Evolutionary conservation across 352 stramenopile species (phyloP).

Genomic region (Phytophthora pini): DNA sequence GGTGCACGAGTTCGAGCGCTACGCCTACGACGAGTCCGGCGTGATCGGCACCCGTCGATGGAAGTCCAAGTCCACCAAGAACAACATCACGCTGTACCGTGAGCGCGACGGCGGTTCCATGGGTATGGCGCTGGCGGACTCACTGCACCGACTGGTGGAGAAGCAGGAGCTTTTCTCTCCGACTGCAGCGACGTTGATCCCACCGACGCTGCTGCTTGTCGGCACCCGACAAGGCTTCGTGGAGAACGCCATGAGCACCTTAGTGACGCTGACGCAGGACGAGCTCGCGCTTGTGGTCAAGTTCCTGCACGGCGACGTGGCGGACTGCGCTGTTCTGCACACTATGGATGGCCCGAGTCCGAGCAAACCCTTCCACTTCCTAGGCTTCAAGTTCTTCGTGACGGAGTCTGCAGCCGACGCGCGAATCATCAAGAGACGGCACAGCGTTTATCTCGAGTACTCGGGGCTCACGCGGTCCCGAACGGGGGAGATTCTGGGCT

Average conservation of each 20-base stretch:
- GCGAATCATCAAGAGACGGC: slow-evolving; percentile 49
- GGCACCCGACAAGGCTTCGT: slow-evolving; percentile 47
- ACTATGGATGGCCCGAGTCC: slow-evolving; percentile 36
- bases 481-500: slow-evolving; percentile 48
- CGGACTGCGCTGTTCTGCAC: slow-evolving; percentile 36
- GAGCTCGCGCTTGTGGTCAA: slow-evolving; percentile 49
- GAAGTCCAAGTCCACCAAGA: slow-evolving; percentile 43
- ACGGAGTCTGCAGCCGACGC: slow-evolving; percentile 40
- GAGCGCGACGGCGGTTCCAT: slow-evolving; percentile 42
- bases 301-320: slow-evolving; percentile 51
- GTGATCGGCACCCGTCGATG: slow-evolving; percentile 39
- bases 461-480: slow-evolving; percentile 41
- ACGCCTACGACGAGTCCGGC: slow-evolving; percentile 34
- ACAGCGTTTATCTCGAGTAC: slow-evolving; percentile 58
- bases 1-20: slow-evolving; percentile 58
- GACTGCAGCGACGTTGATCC: slow-evolving; percentile 29
- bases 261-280: slow-evolving; percentile 45
- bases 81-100: slow-evolving; percentile 48
- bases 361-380: slow-evolving; percentile 51
- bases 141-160: slow-evolving; percentile 20
- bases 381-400: slow-evolving; percentile 71
- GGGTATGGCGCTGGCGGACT: slow-evolving; percentile 25
- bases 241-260: slow-evolving; percentile 52
- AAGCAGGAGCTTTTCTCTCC: slow-evolving; percentile 35
- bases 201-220: slow-evolving; percentile 41